These are phyloP conservation scores for Dunaliella primolecta DNA, from an alignment of 139 green algal genomes.

Conservation along the genomic window DNA sequence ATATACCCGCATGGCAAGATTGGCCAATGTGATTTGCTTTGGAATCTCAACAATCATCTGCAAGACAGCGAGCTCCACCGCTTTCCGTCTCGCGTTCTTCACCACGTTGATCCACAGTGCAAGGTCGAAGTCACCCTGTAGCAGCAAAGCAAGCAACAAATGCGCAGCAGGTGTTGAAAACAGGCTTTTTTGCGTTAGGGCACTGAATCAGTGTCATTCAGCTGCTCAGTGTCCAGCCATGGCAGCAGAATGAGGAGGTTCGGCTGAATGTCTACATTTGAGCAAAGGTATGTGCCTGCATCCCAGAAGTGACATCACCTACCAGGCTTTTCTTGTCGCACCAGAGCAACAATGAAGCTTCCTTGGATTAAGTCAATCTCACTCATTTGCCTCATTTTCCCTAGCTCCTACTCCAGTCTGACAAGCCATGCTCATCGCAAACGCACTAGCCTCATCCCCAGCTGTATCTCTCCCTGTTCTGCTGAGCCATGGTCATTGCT, in stretches of 20 bases:
- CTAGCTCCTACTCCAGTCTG: no score
- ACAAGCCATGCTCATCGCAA: no score
- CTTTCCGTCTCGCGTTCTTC: constrained; percentile 54
- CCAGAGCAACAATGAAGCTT: no score
- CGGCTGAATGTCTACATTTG: background rate
- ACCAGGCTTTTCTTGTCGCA: background rate
- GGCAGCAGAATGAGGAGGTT: background rate
- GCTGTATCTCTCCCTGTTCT: background rate
- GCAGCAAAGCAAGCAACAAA: background rate
- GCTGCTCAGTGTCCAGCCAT: background rate
- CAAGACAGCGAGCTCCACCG: constrained; percentile 23
- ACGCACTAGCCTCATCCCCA: background rate
- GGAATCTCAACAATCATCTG: constrained; percentile 29
- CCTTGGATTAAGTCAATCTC: no score
- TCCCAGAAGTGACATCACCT: background rate
- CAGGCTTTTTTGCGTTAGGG: background rate
- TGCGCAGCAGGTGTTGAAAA: background rate
- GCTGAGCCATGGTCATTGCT: background rate
- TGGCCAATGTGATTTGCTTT: constrained; percentile 60
- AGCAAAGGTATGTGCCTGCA: background rate
- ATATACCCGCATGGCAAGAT: constrained; percentile 47
- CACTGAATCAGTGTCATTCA: background rate
- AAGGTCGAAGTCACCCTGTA: constrained; percentile 38
- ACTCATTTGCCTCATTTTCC: no score
- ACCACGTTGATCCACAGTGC: constrained; percentile 57